Evolutionary conservation across 192 early-diverging fungal genomes (phyloP), one percentile per base, ranked within the genome.

Genomic region (Umbelopsis sp.): DNA sequence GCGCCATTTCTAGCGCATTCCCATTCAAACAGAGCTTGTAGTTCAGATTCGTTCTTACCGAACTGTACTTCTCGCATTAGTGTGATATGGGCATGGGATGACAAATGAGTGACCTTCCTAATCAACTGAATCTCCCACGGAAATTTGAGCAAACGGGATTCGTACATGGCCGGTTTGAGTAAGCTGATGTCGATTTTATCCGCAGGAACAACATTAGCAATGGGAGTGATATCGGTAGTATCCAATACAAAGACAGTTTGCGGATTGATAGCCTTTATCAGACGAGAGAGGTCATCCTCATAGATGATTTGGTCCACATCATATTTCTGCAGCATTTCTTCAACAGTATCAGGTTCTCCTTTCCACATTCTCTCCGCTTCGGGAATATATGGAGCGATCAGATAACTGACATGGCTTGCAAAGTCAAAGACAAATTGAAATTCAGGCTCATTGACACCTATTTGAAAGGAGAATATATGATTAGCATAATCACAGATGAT

Each of bases 91-190:
- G 95, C 96, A 11, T 86, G 80, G 43, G 85, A 79, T 67, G 89
- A 90, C 73, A 94, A 88, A 50, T 83, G 80, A 81, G 89, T 92
- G 24, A 93, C 93, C 50, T 81, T 80, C 34, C 94, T 88, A 82
- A 98, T 90, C 11, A 91, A 62, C 45, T 81, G 87, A 65, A 96
- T 84, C 74, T 97, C 96, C 72, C 79, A 87, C n/a, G 82, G 73
- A 53, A 89, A 87, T 78, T 98, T 98, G 82, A 90, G 89, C 65
- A 96, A 81, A n/a, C 96, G 88, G 9, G 94, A 87, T 69, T 92
- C 93, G 53, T 86, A 83, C 56, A 96, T 80, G 25, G 90, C 92
- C 22, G 76, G 74, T 65, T 69, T 69, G 10, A 86, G 74, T 1
- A 70, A 16, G 24, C 68, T 70, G 1, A 73, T 77, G 29, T 78